Percentiles rank a stretch among this genome's conserved stretches.
phyloP scores from a whole-genome alignment of 1,284 basidiomycete species.

The Gastroboletus turbinatus region DNA sequence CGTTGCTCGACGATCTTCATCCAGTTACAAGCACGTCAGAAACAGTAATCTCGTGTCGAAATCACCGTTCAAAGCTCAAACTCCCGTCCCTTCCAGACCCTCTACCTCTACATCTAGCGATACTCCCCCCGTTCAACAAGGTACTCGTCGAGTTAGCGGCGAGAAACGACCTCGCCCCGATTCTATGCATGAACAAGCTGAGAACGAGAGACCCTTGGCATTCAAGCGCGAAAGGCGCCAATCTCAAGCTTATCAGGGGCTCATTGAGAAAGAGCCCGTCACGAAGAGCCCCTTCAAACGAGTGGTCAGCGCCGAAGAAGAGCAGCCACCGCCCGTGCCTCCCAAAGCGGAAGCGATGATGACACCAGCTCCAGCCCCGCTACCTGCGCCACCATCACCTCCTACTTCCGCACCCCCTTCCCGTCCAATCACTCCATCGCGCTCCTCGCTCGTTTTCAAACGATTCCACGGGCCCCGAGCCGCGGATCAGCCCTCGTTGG shows the following conservation, averaged over 20 bases:
- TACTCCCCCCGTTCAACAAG: conserved; percentile 13
- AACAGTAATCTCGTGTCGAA: conserved; percentile 85
- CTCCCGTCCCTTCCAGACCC: conserved; percentile 47
- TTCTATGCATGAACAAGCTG: conserved; percentile 66
- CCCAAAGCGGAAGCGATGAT: conserved; percentile 21
- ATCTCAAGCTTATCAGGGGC: conserved; percentile 71
- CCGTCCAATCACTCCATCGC: conserved; percentile 52
- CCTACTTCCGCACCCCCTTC: conserved; percentile 27
- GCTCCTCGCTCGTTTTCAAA: conserved; percentile 77
- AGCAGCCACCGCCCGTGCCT: conserved; percentile 30
- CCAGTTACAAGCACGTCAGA: conserved; percentile 80
- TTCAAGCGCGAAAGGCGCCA: conserved; percentile 75
- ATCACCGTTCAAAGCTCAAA: conserved; percentile 81
- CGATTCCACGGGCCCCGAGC: conserved; percentile 81
- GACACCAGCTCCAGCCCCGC: conserved; percentile 1
- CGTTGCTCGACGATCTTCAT: conserved; percentile 72
- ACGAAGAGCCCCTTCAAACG: conserved; percentile 82
- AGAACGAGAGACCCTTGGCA: conserved; percentile 67
- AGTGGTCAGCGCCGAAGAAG: conserved; percentile 17
- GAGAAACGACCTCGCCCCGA: conserved; percentile 70
- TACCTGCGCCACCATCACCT: conserved; percentile 27
- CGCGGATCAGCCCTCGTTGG: conserved; percentile 45
- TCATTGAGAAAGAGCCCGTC: conserved; percentile 76
- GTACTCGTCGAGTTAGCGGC: conserved; percentile 61
- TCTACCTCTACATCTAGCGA: conserved; percentile 27